Conservation (phyloP, 2,329 filamentous ascomycete genomes). For the Aspergillus terreus region DNA sequence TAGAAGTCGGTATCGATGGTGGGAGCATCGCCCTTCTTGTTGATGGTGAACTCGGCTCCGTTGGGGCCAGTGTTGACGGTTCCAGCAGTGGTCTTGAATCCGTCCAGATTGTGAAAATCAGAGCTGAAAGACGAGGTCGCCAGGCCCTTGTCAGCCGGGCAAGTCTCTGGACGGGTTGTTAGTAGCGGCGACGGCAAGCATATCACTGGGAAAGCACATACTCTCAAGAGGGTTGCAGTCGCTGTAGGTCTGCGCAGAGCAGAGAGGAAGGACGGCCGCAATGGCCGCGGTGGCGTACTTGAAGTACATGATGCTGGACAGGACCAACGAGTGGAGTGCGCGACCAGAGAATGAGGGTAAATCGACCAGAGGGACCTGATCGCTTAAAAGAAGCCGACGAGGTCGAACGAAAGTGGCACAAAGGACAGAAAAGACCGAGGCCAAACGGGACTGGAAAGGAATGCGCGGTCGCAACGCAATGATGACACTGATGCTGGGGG, state of each 20-base stretch:
- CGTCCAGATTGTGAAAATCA: conserved; percentile 39
- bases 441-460: background rate
- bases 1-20: conserved; percentile 87
- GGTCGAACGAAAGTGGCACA: conserved; percentile 3
- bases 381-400: background rate
- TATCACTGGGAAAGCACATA: conserved; percentile 9
- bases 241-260: conserved; percentile 67
- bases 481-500: conserved; percentile 6
- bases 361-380: background rate
- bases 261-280: conserved; percentile 28
- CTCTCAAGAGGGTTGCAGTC: conserved; percentile 64
- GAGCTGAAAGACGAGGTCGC: conserved; percentile 32
- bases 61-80: conserved; percentile 62
- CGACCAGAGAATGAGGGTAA: conserved; percentile 4
- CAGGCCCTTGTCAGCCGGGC: conserved; percentile 68
- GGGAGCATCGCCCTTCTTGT: conserved; percentile 73
- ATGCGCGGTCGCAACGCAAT: conserved; percentile 5
- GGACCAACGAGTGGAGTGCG: conserved; percentile 1
- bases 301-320: conserved; percentile 25
- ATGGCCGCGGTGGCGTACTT: conserved; percentile 29
- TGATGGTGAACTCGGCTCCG: conserved; percentile 78
- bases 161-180: conserved; percentile 41
- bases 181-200: conserved; percentile 1
- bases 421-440: conserved; percentile 1
- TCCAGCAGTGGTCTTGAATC: conserved; percentile 66